Conservation (phyloP, 352 stramenopile genomes). For the Globisporangium barbulae region DNA sequence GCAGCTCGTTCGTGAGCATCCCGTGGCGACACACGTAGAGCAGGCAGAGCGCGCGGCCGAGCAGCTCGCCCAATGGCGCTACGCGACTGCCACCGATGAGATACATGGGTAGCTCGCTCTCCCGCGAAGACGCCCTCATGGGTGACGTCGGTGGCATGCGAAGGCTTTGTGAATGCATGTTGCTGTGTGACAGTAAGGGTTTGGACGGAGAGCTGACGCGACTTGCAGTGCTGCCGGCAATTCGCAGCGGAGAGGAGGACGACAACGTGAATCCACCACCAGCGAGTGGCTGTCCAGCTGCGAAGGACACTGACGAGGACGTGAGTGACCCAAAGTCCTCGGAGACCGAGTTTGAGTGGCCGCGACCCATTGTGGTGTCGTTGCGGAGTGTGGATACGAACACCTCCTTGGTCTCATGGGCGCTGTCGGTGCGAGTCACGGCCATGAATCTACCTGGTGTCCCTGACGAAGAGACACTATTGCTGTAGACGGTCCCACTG, state of each 20-base stretch:
- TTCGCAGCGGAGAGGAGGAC: background rate
- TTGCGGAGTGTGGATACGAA: conserved; percentile 35
- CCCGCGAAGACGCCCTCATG: background rate
- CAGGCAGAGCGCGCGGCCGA: conserved; percentile 78
- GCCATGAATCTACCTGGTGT: background rate
- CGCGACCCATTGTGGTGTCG: background rate
- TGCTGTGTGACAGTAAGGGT: background rate
- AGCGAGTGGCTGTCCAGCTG: background rate
- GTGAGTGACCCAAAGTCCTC: background rate
- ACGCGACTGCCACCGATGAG: conserved; percentile 58
- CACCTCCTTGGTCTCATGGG: conserved; percentile 55
- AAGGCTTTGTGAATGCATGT: conserved; percentile 1
- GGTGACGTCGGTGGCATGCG: background rate
- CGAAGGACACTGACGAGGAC: background rate
- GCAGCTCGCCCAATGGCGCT: conserved; percentile 52
- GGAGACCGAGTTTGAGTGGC: background rate
- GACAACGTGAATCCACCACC: background rate
- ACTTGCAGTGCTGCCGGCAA: background rate
- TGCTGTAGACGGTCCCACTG: conserved; percentile 5
- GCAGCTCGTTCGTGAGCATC: conserved; percentile 84
- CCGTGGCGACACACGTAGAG: conserved; percentile 90
- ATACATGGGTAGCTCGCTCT: conserved; percentile 42
- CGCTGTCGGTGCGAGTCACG: conserved; percentile 28
- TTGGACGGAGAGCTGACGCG: background rate
- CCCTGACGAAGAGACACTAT: conserved; percentile 3